phyloP scores from a whole-genome alignment of 2,329 filamentous ascomycete species.

The Xylaria digitata region DNA sequence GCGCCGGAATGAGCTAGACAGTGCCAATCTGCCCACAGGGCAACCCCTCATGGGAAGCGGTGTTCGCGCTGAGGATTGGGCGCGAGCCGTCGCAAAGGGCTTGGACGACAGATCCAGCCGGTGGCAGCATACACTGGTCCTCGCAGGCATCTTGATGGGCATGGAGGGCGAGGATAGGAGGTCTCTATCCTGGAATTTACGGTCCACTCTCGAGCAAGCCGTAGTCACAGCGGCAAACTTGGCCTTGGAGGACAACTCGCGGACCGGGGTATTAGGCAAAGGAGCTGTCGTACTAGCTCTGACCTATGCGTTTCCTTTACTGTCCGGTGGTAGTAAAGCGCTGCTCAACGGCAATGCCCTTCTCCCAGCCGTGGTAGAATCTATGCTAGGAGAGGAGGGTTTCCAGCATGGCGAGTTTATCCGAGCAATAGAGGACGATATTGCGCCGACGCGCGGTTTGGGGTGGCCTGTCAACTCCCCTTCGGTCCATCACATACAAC shows the following conservation, averaged over 20 bases:
- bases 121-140: conserved; percentile 86
- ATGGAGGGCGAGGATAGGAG: conserved; percentile 73
- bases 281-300: conserved; percentile 75
- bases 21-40: conserved; percentile 42
- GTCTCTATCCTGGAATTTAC: conserved; percentile 71
- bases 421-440: conserved; percentile 73
- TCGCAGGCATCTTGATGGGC: conserved; percentile 82
- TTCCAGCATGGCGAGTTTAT: conserved; percentile 83
- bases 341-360: conserved; percentile 75
- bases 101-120: conserved; percentile 69
- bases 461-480: conserved; percentile 72
- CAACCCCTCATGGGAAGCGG: conserved; percentile 54
- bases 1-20: conserved; percentile 60
- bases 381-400: conserved; percentile 77
- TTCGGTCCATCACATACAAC: conserved; percentile 70
- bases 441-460: conserved; percentile 68
- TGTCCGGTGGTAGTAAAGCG: conserved; percentile 69
- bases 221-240: conserved; percentile 81
- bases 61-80: conserved; percentile 64
- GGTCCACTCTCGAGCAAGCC: conserved; percentile 76
- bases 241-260: conserved; percentile 66
- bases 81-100: conserved; percentile 66
- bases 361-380: conserved; percentile 75
- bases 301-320: conserved; percentile 79
- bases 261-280: conserved; percentile 56